A percentile compares a stretch with the other conserved stretches of the same genome.
phyloP scores from a whole-genome alignment of 169 alveolate species.

The Eimeria praecox region DNA sequence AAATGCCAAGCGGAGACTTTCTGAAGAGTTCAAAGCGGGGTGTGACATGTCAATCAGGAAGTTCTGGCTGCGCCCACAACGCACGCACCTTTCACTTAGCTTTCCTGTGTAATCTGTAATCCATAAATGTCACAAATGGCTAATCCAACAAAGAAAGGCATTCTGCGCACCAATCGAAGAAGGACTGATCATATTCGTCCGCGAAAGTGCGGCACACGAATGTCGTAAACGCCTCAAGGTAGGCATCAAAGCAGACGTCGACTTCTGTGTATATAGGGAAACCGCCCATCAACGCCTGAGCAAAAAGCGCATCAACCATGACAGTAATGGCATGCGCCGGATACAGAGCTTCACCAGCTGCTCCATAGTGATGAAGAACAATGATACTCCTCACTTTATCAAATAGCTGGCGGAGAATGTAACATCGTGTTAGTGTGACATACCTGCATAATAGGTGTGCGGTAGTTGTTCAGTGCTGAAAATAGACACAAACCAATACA shows the following conservation, averaged over 20 bases:
- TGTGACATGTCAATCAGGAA: constrained; percentile 54
- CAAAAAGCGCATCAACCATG: background rate
- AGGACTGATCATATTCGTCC: constrained; percentile 25
- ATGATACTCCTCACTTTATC: background rate
- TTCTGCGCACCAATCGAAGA: constrained; percentile 63
- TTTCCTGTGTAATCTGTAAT: background rate
- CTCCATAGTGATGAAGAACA: background rate
- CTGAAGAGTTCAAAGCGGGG: background rate
- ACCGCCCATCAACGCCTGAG: constrained; percentile 72
- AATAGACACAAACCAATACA: background rate
- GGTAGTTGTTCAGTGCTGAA: constrained; percentile 29
- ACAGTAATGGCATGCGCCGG: background rate
- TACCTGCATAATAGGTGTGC: constrained; percentile 59
- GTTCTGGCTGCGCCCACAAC: constrained; percentile 58
- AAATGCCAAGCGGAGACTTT: constrained; percentile 4
- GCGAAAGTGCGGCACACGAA: background rate
- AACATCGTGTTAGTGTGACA: background rate
- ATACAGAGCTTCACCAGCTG: background rate
- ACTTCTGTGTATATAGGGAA: constrained; percentile 73
- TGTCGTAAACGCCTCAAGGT: constrained; percentile 60
- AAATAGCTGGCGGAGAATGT: background rate
- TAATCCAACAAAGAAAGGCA: background rate
- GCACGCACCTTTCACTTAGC: background rate
- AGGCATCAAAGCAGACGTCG: constrained; percentile 67
- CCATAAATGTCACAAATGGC: background rate